phyloP scores from a whole-genome alignment of 140 eudicot species.

The Flaveria floridana region DNA sequence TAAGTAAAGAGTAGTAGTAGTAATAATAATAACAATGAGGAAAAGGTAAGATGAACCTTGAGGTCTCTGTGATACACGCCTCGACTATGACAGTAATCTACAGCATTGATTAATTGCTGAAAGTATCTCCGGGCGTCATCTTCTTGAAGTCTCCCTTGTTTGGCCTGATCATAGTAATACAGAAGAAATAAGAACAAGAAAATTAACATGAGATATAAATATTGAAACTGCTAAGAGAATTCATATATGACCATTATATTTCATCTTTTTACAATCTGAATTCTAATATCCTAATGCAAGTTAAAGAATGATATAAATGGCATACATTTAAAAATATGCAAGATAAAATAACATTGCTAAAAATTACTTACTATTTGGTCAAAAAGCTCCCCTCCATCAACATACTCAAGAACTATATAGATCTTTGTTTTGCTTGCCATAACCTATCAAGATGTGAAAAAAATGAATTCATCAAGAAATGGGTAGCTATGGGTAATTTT shows the following conservation, averaged over 20 bases:
- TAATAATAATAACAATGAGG: neutral
- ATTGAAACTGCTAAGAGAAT: no score
- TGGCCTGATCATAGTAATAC: constrained; percentile 47
- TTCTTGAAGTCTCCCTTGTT: constrained; percentile 73
- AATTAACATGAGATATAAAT: no score
- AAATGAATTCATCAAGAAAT: neutral
- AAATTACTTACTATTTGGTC: constrained; percentile 70
- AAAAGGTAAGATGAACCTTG: constrained; percentile 45
- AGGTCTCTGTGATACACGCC: constrained; percentile 93
- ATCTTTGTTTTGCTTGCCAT: constrained; percentile 96
- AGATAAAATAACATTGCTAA: neutral
- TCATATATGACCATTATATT: no score
- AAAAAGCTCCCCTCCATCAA: constrained; percentile 90
- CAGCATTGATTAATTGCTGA: constrained; percentile 92
- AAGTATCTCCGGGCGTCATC: constrained; percentile 85
- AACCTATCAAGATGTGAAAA: constrained; percentile 45
- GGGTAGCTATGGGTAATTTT: no score
- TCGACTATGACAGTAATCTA: constrained; percentile 95
- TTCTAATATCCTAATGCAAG: neutral
- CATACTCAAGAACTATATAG: constrained; percentile 82
- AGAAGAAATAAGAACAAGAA: neutral
- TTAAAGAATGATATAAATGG: neutral
- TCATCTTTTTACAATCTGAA: neutral
- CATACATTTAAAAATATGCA: neutral
- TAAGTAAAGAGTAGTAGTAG: neutral